Conservation (phyloP, 2,329 filamentous ascomycete genomes). For the Furcasterigmium sp. region DNA sequence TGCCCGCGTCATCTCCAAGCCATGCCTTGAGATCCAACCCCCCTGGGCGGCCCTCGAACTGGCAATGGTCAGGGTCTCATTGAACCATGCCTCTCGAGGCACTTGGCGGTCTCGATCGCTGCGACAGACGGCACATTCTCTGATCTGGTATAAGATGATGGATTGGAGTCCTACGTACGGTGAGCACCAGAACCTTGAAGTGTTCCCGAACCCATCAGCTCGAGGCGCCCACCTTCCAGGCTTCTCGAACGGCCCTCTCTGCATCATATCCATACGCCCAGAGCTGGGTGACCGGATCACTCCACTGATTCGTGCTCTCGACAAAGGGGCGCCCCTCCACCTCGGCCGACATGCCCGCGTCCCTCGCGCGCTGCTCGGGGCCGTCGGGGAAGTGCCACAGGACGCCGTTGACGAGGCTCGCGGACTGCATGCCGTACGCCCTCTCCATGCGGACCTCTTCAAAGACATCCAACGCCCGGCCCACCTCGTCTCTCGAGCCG, state of each 20-base stretch:
- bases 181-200: no score
- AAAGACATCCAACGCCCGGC: constrained; percentile 26
- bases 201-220: no score
- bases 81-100: no score
- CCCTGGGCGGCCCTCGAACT: no score
- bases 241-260: constrained; percentile 26
- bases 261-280: constrained; percentile 46
- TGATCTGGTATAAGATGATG: no score
- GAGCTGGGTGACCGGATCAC: constrained; percentile 35
- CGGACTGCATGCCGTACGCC: constrained; percentile 34
- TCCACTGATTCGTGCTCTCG: constrained; percentile 42
- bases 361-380: constrained; percentile 31
- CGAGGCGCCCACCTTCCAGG: constrained; percentile 18
- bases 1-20: no score
- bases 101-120: no score
- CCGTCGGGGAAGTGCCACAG: constrained; percentile 43
- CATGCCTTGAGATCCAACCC: no score
- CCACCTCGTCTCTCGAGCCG: constrained; percentile 17
- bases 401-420: constrained; percentile 37
- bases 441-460: constrained; percentile 27
- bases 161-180: no score
- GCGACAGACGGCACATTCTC: no score
- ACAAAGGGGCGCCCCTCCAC: constrained; percentile 27
- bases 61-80: no score
- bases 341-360: constrained; percentile 33